Base-by-base conservation (phyloP, 2,329 filamentous ascomycete species). In the Cladosporium sp. region DNA sequence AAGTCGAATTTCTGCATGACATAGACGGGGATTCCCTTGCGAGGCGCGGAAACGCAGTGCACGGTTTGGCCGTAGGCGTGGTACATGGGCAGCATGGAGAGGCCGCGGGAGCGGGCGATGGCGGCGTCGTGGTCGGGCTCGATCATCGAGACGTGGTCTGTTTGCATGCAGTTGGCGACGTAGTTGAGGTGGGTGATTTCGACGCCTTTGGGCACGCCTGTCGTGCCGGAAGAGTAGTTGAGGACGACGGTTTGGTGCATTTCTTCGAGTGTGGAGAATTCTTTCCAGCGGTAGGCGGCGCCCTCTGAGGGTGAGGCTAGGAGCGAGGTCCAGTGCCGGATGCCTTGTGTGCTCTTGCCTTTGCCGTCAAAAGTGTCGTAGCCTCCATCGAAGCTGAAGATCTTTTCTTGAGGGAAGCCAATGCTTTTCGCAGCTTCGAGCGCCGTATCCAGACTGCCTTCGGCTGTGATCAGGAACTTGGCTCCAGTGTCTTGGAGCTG, bases 151-250 rank as follows among this genome's bases (percentile, higher is more conserved):
- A 80, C 66, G 55, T 73, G 69, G n/a, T 77, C 72, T 13, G 81
- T 78, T 52, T 86, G 82, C 12, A 72, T 59, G 56, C 81, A 78
- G 62, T 92, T 92, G 54, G 86, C 77, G 38, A 90, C 78, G 60
- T 88, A 87, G 57, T 88, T 86, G 53, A 75, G 72, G 67, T 94
- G 88, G n/a, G 83, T 82, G 56, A 93, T 85, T 68, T 86, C 82
- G 12, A 93, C 88, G 9, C 89, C 89, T 65, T 94, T 94, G 8
- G 88, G 87, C 3, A 89, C 76, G 6, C 89, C 88, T 0, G 89
- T 94, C 1, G 86, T 91, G 9, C 88, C 82, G 25, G 79, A 84
- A 56, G 82, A 86, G 69, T 92, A 94, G 67, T 94, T 93, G 54
- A 94, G 77, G 19, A 81, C 84, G 57, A 84, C 80, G 1, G 80